These are phyloP conservation scores for Mycena vulgaris DNA, from an alignment of 768 basidiomycete genomes.

Conservation along the genomic window DNA sequence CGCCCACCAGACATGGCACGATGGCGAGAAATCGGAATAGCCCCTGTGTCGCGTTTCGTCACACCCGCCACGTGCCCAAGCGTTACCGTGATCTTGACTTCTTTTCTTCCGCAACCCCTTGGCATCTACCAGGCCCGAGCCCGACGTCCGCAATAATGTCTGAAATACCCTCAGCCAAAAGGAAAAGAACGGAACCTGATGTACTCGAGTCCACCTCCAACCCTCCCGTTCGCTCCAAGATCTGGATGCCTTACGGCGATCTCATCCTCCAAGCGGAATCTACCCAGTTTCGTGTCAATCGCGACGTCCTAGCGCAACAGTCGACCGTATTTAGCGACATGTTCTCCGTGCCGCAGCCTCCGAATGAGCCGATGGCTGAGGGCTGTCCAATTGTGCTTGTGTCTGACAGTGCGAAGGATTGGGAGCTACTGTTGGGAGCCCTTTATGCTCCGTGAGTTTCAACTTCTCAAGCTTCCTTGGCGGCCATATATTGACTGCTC, in stretches of 20 bases:
- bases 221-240: background rate
- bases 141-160: no score
- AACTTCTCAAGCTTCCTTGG: background rate
- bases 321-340: conserved; percentile 64
- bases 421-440: conserved; percentile 7
- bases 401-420: conserved; percentile 32
- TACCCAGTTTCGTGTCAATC: conserved; percentile 13
- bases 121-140: no score
- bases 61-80: no score
- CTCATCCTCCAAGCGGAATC: conserved; percentile 19
- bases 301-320: conserved; percentile 3
- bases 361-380: conserved; percentile 33
- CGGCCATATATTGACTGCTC: background rate
- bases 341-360: conserved; percentile 60
- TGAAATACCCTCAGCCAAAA: background rate
- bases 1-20: no score
- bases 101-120: no score
- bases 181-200: background rate
- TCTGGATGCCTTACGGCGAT: conserved; percentile 18
- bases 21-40: no score
- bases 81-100: no score
- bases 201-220: background rate
- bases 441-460: conserved; percentile 16
- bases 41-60: no score
- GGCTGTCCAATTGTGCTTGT: conserved; percentile 42